phyloP scores from a whole-genome alignment of 2,329 filamentous ascomycete genomes.

The Fusarium pilosicola region DNA sequence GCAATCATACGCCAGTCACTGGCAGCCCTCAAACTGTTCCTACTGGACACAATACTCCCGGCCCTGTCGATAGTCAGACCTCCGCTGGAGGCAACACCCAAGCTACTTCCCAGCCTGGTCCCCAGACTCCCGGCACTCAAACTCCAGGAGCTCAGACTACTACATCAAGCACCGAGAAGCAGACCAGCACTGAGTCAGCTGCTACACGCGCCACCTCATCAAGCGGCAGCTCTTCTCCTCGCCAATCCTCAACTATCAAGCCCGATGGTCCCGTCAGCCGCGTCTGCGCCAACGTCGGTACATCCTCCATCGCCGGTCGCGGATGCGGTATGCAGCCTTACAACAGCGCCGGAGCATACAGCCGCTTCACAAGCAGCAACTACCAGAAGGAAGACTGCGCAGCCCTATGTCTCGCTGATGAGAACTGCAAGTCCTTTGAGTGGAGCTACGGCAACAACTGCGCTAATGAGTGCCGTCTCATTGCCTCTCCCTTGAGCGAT shows the following conservation, averaged over 20 bases:
- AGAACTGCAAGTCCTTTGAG: conserved; percentile 5
- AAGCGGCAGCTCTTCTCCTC: not conserved
- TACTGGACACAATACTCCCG: fast-evolving
- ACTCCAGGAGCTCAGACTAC: not conserved
- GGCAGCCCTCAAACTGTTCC: not conserved
- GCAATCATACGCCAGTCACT: not conserved
- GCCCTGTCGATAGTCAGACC: not conserved
- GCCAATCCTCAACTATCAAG: not conserved
- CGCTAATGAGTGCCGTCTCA: conserved; percentile 1
- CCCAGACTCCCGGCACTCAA: not conserved
- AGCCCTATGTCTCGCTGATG: not conserved
- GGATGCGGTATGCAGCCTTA: conserved; percentile 6
- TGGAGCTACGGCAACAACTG: conserved; percentile 1
- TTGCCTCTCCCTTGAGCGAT: not conserved
- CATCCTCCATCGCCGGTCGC: not conserved
- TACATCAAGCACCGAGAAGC: not conserved
- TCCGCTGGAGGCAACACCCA: not conserved
- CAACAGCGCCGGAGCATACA: conserved; percentile 4
- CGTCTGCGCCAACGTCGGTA: not conserved
- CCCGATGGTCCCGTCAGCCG: conserved; percentile 1
- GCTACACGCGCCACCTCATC: not conserved
- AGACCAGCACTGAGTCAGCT: not conserved
- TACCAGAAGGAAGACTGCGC: conserved; percentile 5
- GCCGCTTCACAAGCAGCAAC: not conserved
- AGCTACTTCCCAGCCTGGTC: not conserved